A percentile compares a stretch with the other conserved stretches of the same genome.
These are phyloP conservation scores for Beta corolliflora DNA, from an alignment of 179 eudicot genomes.

Conservation along the genomic window DNA sequence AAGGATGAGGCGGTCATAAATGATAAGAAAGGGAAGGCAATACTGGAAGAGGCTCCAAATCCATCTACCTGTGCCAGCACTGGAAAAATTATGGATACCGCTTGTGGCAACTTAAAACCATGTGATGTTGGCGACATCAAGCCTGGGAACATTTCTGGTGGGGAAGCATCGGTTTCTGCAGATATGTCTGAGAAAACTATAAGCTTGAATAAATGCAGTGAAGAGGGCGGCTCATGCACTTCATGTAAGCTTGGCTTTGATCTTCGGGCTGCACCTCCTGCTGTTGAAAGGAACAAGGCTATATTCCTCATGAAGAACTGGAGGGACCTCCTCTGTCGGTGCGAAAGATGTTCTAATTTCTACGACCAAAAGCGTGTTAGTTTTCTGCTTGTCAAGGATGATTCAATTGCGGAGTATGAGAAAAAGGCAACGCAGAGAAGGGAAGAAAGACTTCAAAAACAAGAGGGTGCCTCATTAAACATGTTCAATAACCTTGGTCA, in stretches of 20 bases:
- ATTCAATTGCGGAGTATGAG: constrained; percentile 88
- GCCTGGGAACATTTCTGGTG: constrained; percentile 31
- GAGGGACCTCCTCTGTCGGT: constrained; percentile 74
- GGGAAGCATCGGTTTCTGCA: constrained; percentile 29
- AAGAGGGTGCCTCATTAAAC: constrained; percentile 65
- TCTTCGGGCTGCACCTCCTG: constrained; percentile 44
- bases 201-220: constrained; percentile 33
- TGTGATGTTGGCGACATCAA: constrained; percentile 14
- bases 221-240: constrained; percentile 41
- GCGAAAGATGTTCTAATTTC: constrained; percentile 57
- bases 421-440: constrained; percentile 77
- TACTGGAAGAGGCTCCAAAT: constrained; percentile 39
- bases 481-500: constrained; percentile 81
- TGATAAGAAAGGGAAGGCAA: constrained; percentile 50
- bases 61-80: constrained; percentile 29
- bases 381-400: constrained; percentile 82
- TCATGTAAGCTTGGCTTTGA: constrained; percentile 60
- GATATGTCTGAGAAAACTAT: constrained; percentile 31
- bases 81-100: constrained; percentile 28
- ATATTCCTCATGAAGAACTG: constrained; percentile 73
- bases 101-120: constrained; percentile 19
- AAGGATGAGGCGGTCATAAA: constrained; percentile 36
- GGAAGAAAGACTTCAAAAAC: constrained; percentile 76
- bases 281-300: constrained; percentile 42
- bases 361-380: constrained; percentile 57